These are phyloP conservation scores for Mallotus japonicus DNA, from an alignment of 441 rosid genomes.

Conservation along the genomic window DNA sequence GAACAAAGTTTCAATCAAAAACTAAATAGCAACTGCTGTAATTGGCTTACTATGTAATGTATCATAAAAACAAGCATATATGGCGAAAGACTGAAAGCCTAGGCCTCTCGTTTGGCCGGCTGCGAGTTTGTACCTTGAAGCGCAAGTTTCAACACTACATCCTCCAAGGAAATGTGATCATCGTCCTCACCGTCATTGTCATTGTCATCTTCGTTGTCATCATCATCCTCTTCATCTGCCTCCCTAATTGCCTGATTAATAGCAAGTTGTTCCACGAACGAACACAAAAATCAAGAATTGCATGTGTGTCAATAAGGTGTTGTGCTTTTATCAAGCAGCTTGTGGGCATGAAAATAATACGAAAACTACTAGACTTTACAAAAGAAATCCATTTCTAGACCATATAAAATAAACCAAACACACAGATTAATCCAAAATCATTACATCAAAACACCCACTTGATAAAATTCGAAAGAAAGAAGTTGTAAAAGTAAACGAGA, in stretches of 20 bases:
- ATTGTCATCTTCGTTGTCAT: slow-evolving; percentile 15
- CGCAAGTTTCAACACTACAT: slow-evolving; percentile 47
- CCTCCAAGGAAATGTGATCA: slow-evolving; percentile 33
- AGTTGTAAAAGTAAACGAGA: slow-evolving; percentile 17
- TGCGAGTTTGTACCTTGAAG: slow-evolving; percentile 43
- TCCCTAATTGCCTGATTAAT: slow-evolving; percentile 58
- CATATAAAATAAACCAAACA: neutral
- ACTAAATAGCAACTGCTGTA: neutral
- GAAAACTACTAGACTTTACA: too few species aligned
- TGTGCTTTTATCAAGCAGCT: slow-evolving; percentile 6
- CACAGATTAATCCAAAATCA: neutral
- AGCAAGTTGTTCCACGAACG: slow-evolving; percentile 44
- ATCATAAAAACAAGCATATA: neutral
- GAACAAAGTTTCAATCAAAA: too few species aligned
- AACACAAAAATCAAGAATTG: neutral
- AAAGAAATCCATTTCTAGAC: too few species aligned
- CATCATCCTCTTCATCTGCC: slow-evolving; percentile 40
- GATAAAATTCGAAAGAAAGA: neutral
- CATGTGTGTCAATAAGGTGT: too few species aligned
- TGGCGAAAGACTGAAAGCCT: neutral
- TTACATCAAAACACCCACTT: neutral
- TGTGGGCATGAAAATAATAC: neutral
- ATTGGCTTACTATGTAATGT: neutral
- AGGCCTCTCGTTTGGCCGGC: slow-evolving; percentile 70
- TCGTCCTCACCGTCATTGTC: neutral